Evolutionary conservation across 1,284 basidiomycete genomes (phyloP).

Genomic region (Apiotrichum sp.): DNA sequence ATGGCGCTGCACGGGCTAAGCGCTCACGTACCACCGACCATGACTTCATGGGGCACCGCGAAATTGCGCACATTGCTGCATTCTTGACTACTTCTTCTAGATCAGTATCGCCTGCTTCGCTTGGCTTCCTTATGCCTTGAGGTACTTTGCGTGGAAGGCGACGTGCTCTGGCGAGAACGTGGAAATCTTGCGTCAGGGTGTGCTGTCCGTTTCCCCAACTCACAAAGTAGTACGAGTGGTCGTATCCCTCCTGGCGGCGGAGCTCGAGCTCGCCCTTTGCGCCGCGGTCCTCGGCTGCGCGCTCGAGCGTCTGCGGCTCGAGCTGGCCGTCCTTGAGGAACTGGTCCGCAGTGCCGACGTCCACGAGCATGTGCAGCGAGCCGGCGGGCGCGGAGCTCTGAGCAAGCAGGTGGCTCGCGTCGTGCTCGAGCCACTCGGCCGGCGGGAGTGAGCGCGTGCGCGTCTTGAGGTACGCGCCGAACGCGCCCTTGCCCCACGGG

Average conservation of each 20-base stretch:
- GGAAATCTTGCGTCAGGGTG: constrained; percentile 52
- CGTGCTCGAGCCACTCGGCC: constrained; percentile 54
- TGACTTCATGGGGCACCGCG: too few relatives aligned
- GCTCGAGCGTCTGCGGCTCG: constrained; percentile 79
- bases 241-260: constrained; percentile 79
- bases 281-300: constrained; percentile 55
- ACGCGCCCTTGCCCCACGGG: constrained; percentile 91
- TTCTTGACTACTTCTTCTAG: too few relatives aligned
- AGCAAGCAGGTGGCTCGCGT: constrained; percentile 78
- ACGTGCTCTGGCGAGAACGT: constrained; percentile 59
- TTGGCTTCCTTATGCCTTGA: constrained; percentile 38
- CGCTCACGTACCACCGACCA: too few relatives aligned
- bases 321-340: constrained; percentile 83
- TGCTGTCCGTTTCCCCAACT: constrained; percentile 39
- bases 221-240: constrained; percentile 87
- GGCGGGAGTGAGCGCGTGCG: constrained; percentile 50
- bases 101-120: background rate
- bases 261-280: constrained; percentile 71
- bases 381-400: constrained; percentile 52
- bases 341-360: constrained; percentile 79
- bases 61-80: too few relatives aligned
- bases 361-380: constrained; percentile 69
- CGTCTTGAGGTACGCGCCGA: constrained; percentile 68
- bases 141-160: constrained; percentile 49
- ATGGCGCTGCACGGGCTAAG: too few relatives aligned